phyloP scores from a whole-genome alignment of 164 flowering plant species.

The Liquidambar formosana region DNA sequence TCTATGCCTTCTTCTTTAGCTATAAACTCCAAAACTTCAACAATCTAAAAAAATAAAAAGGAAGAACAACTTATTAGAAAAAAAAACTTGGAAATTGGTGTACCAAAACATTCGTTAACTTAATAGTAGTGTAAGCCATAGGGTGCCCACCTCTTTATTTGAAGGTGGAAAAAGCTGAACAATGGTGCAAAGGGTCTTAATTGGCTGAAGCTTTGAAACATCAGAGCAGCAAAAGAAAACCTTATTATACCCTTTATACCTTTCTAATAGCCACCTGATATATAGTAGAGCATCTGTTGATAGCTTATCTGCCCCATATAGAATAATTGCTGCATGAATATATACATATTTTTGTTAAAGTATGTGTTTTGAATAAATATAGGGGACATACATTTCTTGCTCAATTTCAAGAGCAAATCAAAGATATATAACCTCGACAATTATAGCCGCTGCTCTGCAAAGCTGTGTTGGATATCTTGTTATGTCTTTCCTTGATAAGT shows the following conservation, averaged over 20 bases:
- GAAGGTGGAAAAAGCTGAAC: constrained; percentile 62
- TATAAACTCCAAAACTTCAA: constrained; percentile 58
- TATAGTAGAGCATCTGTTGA: constrained; percentile 57
- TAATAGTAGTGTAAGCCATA: no score
- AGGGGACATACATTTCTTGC: background rate
- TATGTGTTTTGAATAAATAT: no score
- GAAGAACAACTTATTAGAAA: no score
- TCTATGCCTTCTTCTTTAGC: constrained; percentile 52
- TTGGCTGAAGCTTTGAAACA: constrained; percentile 51
- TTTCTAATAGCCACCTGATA: constrained; percentile 62
- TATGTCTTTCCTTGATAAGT: constrained; percentile 47
- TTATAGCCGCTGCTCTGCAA: constrained; percentile 20
- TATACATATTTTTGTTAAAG: no score
- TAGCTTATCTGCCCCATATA: constrained; percentile 62
- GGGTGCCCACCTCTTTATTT: constrained; percentile 47
- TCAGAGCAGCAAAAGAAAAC: constrained; percentile 72
- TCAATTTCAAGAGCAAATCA: background rate
- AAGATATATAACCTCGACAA: constrained; percentile 39
- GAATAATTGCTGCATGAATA: constrained; percentile 49
- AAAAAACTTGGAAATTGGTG: background rate
- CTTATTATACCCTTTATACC: constrained; percentile 46
- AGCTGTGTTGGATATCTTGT: constrained; percentile 9
- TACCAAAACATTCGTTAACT: no score
- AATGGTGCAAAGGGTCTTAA: constrained; percentile 45
- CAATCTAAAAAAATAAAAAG: constrained; percentile 32